Evolutionary conservation across 441 rosid species (phyloP).

Genomic region (Cnidoscolus chayamansa): DNA sequence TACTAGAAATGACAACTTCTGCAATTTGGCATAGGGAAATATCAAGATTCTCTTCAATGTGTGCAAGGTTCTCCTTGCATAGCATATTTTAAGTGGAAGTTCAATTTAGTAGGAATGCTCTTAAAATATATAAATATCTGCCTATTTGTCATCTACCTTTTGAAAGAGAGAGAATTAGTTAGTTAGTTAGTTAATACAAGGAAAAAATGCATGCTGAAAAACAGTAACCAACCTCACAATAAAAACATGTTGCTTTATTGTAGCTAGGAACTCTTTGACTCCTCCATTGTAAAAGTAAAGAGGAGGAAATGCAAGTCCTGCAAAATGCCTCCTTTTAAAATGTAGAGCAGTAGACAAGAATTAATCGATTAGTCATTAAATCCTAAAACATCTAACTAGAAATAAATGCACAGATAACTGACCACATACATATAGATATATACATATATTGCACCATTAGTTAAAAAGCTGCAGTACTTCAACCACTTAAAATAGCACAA

Average conservation of each 20-base stretch:
- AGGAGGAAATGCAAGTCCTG: slow-evolving; percentile 95
- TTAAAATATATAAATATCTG: neutral
- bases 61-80: neutral
- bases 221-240: slow-evolving; percentile 71
- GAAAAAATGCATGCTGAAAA: neutral
- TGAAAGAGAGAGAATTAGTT: neutral
- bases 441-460: neutral
- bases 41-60: too few relatives aligned
- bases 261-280: slow-evolving; percentile 84
- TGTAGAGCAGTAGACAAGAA: slow-evolving; percentile 10
- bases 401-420: neutral
- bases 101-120: neutral
- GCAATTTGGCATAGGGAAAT: neutral
- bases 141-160: neutral
- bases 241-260: slow-evolving; percentile 74
- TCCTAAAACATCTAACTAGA: slow-evolving; percentile 6
- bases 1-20: neutral
- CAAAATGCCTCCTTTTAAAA: slow-evolving; percentile 24
- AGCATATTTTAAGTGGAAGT: neutral
- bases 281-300: slow-evolving; percentile 96
- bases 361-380: slow-evolving; percentile 3
- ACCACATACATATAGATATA: neutral
- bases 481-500: neutral
- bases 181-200: neutral
- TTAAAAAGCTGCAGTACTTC: neutral